Evolutionary conservation across 1,139 yeast species (phyloP), one percentile per base, ranked within the genome.

Genomic region (Hyphopichia fennica): DNA sequence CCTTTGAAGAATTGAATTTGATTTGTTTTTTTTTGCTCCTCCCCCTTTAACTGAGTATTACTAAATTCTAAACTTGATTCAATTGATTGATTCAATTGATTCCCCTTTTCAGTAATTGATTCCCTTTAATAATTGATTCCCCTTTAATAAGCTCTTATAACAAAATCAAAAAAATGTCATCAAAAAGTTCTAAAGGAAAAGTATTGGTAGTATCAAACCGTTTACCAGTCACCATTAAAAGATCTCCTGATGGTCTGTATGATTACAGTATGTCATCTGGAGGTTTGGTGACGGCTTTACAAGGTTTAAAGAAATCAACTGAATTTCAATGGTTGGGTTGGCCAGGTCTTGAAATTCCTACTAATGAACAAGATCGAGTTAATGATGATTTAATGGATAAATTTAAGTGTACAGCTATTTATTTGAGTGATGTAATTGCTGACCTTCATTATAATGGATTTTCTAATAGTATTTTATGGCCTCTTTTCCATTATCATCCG

Each of bases 251-350:
- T 30, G 90, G 87, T 1, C 73, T 82, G 38, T 87, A 86, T 52
- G 79, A 77, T 43, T 84, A 84, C 57, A 70, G 83, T 41, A 88
- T 93, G 97, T 90, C 97, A 11, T 87, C 96, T 3, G 99, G 99
- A 15, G 99, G 99, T 1, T 77, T 95, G 41, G 99, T 95, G 27
- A 89, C 98, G 1, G 99, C 98, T 0, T 70, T 95, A 35, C 96
- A 91, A 55, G 98, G 99, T 0, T 70, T 95, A 43, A 88, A 89
- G 62, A 87, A 88, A 55, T 69, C 84, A 11, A 84, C 93, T 13
- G 85, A 87, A 46, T 93, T 93, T 66, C 95, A 88, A 60, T 95
- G 99, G 99, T 82, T 88, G 54, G 99, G 99, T 16, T 95, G 99
- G 99, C 96, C 98, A 1, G 79, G 96, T 1, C 69, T 90, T 56